phyloP scores from a whole-genome alignment of 106 monocot genomes.

The Dactylorhiza incarnata region DNA sequence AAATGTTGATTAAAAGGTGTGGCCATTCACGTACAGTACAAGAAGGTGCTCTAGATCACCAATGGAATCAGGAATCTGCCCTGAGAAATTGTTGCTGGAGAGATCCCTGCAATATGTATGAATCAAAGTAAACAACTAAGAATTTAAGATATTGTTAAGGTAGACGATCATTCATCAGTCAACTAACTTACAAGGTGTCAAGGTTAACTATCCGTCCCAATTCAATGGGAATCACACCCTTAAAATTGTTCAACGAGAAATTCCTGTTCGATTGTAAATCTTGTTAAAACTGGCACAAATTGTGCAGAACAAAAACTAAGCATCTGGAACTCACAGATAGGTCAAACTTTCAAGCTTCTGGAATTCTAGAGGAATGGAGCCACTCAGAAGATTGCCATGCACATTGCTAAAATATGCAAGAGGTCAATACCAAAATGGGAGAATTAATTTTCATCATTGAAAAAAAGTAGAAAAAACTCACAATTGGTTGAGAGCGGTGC shows the following conservation, averaged over 20 bases:
- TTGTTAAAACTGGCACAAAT: not conserved
- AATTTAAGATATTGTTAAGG: not conserved
- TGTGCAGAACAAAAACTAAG: not conserved
- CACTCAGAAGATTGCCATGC: constrained; percentile 75
- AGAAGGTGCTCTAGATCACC: constrained; percentile 98
- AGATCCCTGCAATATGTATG: constrained; percentile 58
- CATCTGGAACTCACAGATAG: constrained; percentile 61
- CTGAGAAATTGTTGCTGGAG: constrained; percentile 74
- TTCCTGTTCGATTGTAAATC: constrained; percentile 41
- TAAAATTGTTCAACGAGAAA: constrained; percentile 81
- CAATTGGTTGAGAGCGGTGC: constrained; percentile 86
- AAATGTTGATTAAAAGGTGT: not conserved
- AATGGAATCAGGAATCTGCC: constrained; percentile 69
- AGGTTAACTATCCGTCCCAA: constrained; percentile 83
- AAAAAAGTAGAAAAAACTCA: constrained; percentile 21
- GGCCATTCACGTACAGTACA: constrained; percentile 44
- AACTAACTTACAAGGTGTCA: constrained; percentile 69
- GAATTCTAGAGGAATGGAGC: constrained; percentile 74
- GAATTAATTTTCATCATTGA: not conserved
- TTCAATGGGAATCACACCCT: constrained; percentile 66
- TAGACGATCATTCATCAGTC: not conserved
- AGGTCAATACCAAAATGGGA: not conserved
- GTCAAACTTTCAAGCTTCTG: constrained; percentile 85
- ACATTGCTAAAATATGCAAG: constrained; percentile 48
- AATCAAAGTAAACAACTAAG: not conserved